Evolutionary conservation across 495 filamentous ascomycete species (phyloP).

Genomic region (Acidomyces sp.): DNA sequence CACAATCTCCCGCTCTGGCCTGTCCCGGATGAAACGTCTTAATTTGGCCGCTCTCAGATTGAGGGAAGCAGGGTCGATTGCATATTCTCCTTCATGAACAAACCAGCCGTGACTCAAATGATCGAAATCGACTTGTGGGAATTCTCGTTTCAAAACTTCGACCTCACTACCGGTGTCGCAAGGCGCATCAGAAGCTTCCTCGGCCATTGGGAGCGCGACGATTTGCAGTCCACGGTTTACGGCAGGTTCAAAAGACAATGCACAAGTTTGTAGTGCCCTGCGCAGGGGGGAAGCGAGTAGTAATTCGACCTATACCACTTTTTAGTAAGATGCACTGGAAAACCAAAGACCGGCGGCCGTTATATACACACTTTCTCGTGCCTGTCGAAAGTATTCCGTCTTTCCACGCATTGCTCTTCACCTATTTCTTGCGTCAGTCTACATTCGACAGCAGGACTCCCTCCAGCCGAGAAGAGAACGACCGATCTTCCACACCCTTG

Average conservation of each 20-base stretch:
- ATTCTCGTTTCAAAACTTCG: conserved; percentile 6
- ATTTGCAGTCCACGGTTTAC: conserved; percentile 10
- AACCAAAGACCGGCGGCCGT: background rate
- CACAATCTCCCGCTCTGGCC: conserved; percentile 15
- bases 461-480: no score
- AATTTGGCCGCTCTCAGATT: conserved; percentile 11
- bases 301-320: conserved; percentile 9
- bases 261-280: conserved; percentile 14
- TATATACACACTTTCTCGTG: conserved; percentile 13
- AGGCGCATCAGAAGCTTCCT: conserved; percentile 13
- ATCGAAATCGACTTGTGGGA: conserved; percentile 13
- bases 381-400: conserved; percentile 3
- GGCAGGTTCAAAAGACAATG: conserved; percentile 8
- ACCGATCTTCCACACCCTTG: no score
- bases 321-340: background rate
- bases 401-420: conserved; percentile 12
- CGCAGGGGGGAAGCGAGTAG: conserved; percentile 14
- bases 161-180: conserved; percentile 13
- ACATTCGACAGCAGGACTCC: no score
- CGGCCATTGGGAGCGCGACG: conserved; percentile 13
- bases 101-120: conserved; percentile 12
- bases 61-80: conserved; percentile 7
- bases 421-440: no score
- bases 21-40: conserved; percentile 6
- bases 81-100: conserved; percentile 16